Percentiles rank a stretch among this genome's conserved stretches.
These are phyloP conservation scores for Globisporangium acanthophoron DNA, from an alignment of 352 stramenopile genomes.

Conservation along the genomic window DNA sequence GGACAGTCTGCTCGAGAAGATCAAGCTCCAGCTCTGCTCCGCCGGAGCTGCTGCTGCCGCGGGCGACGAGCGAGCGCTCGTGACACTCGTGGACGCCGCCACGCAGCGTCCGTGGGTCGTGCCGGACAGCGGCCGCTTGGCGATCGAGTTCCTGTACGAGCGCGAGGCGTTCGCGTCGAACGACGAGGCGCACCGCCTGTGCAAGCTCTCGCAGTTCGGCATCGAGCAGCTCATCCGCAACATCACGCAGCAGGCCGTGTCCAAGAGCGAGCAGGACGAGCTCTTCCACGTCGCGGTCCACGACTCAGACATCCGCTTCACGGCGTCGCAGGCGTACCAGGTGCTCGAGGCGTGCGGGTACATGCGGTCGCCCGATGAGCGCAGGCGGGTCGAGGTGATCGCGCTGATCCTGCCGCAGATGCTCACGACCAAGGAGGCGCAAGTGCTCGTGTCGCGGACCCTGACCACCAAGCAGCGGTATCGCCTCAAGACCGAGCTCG, in stretches of 20 bases:
- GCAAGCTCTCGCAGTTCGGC: constrained; percentile 58
- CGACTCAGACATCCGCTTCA: constrained; percentile 79
- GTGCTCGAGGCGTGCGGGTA: constrained; percentile 74
- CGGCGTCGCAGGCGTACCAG: constrained; percentile 69
- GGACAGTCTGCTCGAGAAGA: constrained; percentile 47
- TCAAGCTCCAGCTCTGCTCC: constrained; percentile 38
- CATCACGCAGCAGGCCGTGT: constrained; percentile 40
- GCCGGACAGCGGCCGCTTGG: constrained; percentile 49
- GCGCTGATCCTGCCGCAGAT: constrained; percentile 78
- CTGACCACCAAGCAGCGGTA: constrained; percentile 68
- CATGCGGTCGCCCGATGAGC: constrained; percentile 34
- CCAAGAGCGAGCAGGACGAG: constrained; percentile 67
- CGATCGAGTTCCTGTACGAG: constrained; percentile 79
- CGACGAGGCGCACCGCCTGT: constrained; percentile 44
- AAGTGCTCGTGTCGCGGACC: constrained; percentile 58
- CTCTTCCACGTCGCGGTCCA: constrained; percentile 72
- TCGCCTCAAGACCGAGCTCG: constrained; percentile 75
- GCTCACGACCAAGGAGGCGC: constrained; percentile 72
- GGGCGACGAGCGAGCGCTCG: constrained; percentile 5
- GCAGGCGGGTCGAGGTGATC: constrained; percentile 59
- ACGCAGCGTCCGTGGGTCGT: constrained; percentile 65
- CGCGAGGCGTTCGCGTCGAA: constrained; percentile 56
- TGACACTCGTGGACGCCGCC: constrained; percentile 36
- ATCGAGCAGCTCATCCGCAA: constrained; percentile 74
- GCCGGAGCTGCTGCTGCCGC: not conserved